Base-by-base conservation (phyloP, 768 basidiomycete genomes). In the Pisolithus orientalis region DNA sequence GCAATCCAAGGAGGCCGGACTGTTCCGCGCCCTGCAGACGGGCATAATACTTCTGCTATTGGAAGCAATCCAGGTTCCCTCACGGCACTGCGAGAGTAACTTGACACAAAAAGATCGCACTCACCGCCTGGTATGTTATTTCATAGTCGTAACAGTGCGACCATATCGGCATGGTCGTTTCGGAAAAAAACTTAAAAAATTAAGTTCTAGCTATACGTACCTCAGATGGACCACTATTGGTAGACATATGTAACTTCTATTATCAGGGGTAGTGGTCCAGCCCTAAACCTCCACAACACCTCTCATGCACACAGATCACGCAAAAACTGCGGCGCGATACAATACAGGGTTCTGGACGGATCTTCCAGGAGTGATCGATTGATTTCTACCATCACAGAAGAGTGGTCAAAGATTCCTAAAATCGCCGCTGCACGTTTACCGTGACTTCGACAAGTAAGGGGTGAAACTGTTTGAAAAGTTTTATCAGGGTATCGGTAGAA, bases 81-180 rank as follows among this genome's bases (percentile, higher is more conserved):
- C 11, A 11, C 34, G 34, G 13, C 11, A 69, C 6, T 55, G 64
- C 25, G 60, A 68, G 52, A 54, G 64, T 9, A 70, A 69, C 44
- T 69, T 65, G 65, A 69, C 69, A 43, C 50, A 59, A 39, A 70
- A 67, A 53, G 58, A 65, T 39, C 51, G 51, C 13, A 56, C 37
- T 3, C 65, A 67, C 38, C 59, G 59, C 14, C 47, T 70, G 43
- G 55, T 59, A n/a, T 70, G 34, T 34, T 34, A 34, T 34, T 14
- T 13, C 5, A 11, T 14, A 4, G 45, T 62, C 17, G 43, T 52
- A 14, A 43, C 68, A 27, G 66, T 66, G 54, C 64, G 68, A 65
- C 51, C 25, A 65, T 57, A 21, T 4, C 10, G 9, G 21, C 24
- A 27, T 27, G 5, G 17, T 8, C 40, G 29, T 10, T 21, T 37